Evolutionary conservation across 176 grass and related monocot species (phyloP).

Genomic region (Cenchrus fungigraminus): DNA sequence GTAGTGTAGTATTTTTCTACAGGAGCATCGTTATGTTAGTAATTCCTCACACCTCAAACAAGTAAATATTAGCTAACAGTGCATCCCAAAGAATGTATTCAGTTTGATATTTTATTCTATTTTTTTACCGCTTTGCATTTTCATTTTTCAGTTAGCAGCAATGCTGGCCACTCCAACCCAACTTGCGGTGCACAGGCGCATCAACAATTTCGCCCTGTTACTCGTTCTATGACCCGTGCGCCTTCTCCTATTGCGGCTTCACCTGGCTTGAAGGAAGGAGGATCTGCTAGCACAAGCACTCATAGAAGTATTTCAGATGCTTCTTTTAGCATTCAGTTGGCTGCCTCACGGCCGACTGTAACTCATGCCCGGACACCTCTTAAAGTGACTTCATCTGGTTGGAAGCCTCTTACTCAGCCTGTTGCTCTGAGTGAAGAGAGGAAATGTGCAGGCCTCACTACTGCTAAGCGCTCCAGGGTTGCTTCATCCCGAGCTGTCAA

Average conservation of each 20-base stretch:
- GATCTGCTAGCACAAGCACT: constrained; percentile 36
- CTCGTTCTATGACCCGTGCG: constrained; percentile 55
- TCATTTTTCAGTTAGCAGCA: constrained; percentile 53
- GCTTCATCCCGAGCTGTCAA: constrained; percentile 39
- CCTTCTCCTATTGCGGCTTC: constrained; percentile 21
- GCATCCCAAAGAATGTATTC: neutral
- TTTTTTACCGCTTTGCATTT: constrained; percentile 35
- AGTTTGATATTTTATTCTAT: constrained; percentile 30
- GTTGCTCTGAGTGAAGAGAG: constrained; percentile 39
- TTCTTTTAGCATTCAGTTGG: constrained; percentile 44
- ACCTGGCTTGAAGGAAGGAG: constrained; percentile 39
- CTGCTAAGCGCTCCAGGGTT: constrained; percentile 58
- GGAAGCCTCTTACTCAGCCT: constrained; percentile 54
- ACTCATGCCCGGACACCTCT: constrained; percentile 48
- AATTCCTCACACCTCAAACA: neutral
- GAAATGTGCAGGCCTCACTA: constrained; percentile 46
- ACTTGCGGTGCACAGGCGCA: constrained; percentile 38
- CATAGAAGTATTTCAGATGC: constrained; percentile 23
- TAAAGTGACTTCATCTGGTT: constrained; percentile 45
- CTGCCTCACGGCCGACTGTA: constrained; percentile 22
- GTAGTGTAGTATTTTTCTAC: constrained; percentile 3
- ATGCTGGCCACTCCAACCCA: constrained; percentile 35
- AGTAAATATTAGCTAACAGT: constrained; percentile 15
- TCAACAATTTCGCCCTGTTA: constrained; percentile 50
- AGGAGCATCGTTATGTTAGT: neutral